A percentile compares a stretch with the other conserved stretches of the same genome.
Conservation (phyloP, 1,284 basidiomycete genomes). For the Ustilago crameri region DNA sequence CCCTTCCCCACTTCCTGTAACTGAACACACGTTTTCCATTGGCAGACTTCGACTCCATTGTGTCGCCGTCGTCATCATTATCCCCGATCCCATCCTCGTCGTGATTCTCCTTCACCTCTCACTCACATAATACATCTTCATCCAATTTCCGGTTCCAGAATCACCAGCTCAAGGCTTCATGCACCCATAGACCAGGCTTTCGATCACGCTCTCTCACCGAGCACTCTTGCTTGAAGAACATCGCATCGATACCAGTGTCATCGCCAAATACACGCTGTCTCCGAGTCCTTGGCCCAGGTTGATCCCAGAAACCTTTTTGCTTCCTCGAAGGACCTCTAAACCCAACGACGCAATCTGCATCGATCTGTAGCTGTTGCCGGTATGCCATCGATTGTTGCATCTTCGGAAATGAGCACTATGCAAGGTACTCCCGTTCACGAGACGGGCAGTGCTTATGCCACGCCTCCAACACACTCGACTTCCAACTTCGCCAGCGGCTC, state of each 20-base stretch:
- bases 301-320: background rate
- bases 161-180: background rate
- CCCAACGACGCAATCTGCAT: background rate
- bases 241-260: background rate
- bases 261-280: too few species aligned
- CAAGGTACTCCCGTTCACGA: conserved; percentile 36
- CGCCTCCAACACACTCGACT: conserved; percentile 38
- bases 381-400: conserved; percentile 38
- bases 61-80: background rate
- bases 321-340: background rate
- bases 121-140: background rate
- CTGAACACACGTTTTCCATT: too few species aligned
- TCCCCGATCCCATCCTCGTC: conserved; percentile 1
- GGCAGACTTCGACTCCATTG: too few species aligned
- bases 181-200: background rate
- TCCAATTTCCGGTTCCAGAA: background rate
- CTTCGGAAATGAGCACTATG: conserved; percentile 31
- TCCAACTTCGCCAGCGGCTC: conserved; percentile 45
- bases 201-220: background rate
- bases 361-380: background rate
- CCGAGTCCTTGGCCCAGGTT: too few species aligned
- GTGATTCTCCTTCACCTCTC: background rate
- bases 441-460: conserved; percentile 31
- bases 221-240: conserved; percentile 1
- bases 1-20: too few species aligned